These are phyloP conservation scores for Physcomitrium patens DNA, from an alignment of 225 moss, liverwort and hornwort genomes.

Conservation along the genomic window DNA sequence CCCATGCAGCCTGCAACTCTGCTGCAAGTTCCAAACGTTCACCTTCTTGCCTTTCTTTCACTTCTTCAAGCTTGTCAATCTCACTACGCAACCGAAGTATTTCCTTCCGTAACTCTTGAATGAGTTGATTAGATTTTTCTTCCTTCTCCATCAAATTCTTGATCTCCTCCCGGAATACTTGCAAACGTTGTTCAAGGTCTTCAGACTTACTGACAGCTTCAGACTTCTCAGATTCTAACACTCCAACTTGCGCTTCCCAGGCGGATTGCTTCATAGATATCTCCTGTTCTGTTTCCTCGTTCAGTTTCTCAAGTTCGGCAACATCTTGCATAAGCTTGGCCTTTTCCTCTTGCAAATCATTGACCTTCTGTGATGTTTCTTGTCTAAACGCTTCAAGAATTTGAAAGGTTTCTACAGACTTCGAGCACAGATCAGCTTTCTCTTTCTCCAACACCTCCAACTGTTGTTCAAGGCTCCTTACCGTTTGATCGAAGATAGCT, in stretches of 20 bases:
- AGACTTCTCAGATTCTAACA: conserved; percentile 41
- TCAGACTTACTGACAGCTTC: conserved; percentile 7
- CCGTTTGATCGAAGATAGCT: conserved; percentile 28
- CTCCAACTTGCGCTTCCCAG: conserved; percentile 36
- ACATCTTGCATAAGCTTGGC: conserved; percentile 32
- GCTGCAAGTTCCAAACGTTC: conserved; percentile 56
- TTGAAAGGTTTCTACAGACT: conserved; percentile 30
- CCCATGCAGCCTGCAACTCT: conserved; percentile 57
- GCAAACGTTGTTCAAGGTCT: conserved; percentile 37
- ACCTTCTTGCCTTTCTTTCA: conserved; percentile 60
- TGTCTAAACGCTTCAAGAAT: conserved; percentile 26
- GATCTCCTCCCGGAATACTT: conserved; percentile 28
- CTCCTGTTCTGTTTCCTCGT: conserved; percentile 33
- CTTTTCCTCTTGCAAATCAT: conserved; percentile 33
- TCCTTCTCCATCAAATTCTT: conserved; percentile 30
- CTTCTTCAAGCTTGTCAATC: conserved; percentile 56
- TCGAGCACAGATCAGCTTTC: conserved; percentile 34
- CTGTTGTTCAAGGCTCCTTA: conserved; percentile 38
- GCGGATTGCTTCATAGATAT: conserved; percentile 19
- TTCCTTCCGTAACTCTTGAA: conserved; percentile 42
- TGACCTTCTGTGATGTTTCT: conserved; percentile 33
- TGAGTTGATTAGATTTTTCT: conserved; percentile 29
- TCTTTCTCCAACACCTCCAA: conserved; percentile 31
- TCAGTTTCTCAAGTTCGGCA: conserved; percentile 31
- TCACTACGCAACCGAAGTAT: conserved; percentile 40